Base-by-base conservation (phyloP, 257 asterid genomes). In the Lithospermum erythrorhizon region DNA sequence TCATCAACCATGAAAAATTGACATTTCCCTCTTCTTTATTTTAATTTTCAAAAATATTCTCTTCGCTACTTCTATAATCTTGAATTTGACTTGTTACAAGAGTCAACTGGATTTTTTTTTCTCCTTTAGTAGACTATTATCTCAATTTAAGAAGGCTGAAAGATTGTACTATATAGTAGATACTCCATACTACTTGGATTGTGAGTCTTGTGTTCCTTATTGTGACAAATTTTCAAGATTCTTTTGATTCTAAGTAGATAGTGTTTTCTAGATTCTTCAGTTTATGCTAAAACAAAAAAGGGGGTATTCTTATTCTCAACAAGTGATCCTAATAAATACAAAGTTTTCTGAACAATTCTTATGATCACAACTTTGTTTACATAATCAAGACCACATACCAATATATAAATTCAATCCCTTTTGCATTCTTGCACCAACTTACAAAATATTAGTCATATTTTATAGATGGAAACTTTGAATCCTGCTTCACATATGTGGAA, bases 381-480 rank as follows among this genome's bases (percentile, higher is more conserved):
- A 41, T 41, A 35, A 35, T 2, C 47, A 35, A 35, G 47, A 35
- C 47, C 47, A 35, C 47, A 35, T 35, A 35, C 15, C 47, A 35
- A 3, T 35, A 41, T 11, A 41, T 11, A 32, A 32, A 32, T 41
- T 41, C 49, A 11, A 41, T 11, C 49, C 18, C 18, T 41, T 41
- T 41, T 41, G 17, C 49, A 41, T 41, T 41, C 49, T 41, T 41
- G 49, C 49, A 41, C 18, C 49, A 41, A 41, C 49, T 41, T 5
- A 11, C 2, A 14, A n/a, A 41, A 41, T 8, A 41, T 2, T 14
- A 11, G 14, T 10, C 13, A 14, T 41, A 17, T 41, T 41, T 41
- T 17, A 41, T 11, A 41, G 49, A 85, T 88, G 96, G 93, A 74
- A 54, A 78, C 80, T 19, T 61, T 83, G 27, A 70, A 61, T 66